These are phyloP conservation scores for Apiospora arundinis DNA, from an alignment of 2,329 filamentous ascomycete species.

Conservation along the genomic window DNA sequence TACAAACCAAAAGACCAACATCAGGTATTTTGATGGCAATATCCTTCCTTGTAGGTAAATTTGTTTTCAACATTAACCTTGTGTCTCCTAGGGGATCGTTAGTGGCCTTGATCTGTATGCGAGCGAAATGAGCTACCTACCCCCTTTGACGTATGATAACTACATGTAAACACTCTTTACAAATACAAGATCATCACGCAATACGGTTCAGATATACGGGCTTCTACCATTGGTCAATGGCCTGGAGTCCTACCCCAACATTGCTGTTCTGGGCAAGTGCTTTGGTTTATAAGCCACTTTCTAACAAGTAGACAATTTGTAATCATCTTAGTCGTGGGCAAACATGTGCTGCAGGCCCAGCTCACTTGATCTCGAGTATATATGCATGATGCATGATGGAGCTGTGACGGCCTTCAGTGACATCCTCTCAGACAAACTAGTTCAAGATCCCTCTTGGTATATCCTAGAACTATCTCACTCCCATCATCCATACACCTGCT, in stretches of 20 bases:
- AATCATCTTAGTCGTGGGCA: not conserved
- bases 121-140: too few relatives aligned
- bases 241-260: too few relatives aligned
- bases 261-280: too few relatives aligned
- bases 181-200: not conserved
- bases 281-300: not conserved
- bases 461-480: not conserved
- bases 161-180: not conserved
- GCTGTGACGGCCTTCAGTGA: too few relatives aligned
- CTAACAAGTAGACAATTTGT: not conserved
- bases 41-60: too few relatives aligned
- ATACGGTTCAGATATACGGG: not conserved
- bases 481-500: not conserved
- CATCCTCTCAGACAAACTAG: not conserved
- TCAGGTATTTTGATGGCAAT: too few relatives aligned
- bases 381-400: not conserved
- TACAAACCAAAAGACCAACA: not conserved
- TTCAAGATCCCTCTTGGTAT: not conserved
- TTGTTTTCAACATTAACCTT: too few relatives aligned
- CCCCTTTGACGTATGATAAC: not conserved
- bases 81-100: too few relatives aligned
- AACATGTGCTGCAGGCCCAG: too few relatives aligned
- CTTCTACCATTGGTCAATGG: not conserved
- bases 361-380: not conserved
- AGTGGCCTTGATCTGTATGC: too few relatives aligned